These are phyloP conservation scores for Pichia pseudocactophila DNA, from an alignment of 805 yeast genomes.

Conservation along the genomic window DNA sequence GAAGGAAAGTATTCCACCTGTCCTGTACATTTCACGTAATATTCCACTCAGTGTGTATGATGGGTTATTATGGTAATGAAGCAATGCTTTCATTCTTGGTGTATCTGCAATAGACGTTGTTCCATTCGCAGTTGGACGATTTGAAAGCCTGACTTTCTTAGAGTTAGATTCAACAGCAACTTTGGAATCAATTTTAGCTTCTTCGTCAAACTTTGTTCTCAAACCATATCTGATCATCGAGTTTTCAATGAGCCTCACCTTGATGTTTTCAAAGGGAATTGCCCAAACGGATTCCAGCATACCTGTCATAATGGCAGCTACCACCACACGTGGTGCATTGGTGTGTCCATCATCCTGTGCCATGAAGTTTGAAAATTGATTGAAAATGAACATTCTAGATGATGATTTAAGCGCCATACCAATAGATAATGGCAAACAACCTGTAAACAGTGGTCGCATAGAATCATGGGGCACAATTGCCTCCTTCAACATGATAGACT, in stretches of 20 bases:
- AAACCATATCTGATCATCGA: slow-evolving; percentile 31
- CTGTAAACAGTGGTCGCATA: slow-evolving; percentile 34
- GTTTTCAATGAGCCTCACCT: slow-evolving; percentile 72
- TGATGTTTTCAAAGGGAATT: slow-evolving; percentile 85
- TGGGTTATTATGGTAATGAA: slow-evolving; percentile 42
- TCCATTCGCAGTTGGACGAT: slow-evolving; percentile 5
- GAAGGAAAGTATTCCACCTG: slow-evolving; percentile 72
- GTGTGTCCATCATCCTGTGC: slow-evolving; percentile 50
- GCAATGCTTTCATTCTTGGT: slow-evolving; percentile 14
- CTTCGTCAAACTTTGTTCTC: slow-evolving; percentile 14
- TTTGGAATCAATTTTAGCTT: neutral
- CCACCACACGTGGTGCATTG: slow-evolving; percentile 70
- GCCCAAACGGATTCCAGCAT: slow-evolving; percentile 71
- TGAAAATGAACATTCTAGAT: slow-evolving; percentile 66
- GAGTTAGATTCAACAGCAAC: neutral
- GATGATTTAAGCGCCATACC: slow-evolving; percentile 71
- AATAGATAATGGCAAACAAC: slow-evolving; percentile 65
- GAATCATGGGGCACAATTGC: slow-evolving; percentile 27
- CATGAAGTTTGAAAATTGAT: slow-evolving; percentile 63
- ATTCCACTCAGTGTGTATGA: slow-evolving; percentile 45
- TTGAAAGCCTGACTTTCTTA: slow-evolving; percentile 9
- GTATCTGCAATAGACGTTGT: neutral
- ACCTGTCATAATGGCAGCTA: slow-evolving; percentile 82
- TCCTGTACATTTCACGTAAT: slow-evolving; percentile 54
- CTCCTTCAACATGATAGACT: slow-evolving; percentile 23